These are phyloP conservation scores for Wickerhamomyces xylosicus DNA, from an alignment of 805 yeast genomes.

Conservation along the genomic window DNA sequence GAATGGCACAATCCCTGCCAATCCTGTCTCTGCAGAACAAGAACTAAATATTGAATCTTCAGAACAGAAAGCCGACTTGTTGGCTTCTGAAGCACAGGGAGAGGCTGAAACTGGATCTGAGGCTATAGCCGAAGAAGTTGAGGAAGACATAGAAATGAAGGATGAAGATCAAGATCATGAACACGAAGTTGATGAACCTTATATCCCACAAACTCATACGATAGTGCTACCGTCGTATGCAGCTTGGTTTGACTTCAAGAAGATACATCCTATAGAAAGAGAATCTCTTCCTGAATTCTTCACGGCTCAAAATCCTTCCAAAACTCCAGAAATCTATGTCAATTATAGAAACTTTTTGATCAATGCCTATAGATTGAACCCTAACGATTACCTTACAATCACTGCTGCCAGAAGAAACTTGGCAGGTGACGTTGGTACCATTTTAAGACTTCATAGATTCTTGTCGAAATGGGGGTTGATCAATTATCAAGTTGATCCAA, in stretches of 20 bases:
- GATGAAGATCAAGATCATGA: too few species aligned
- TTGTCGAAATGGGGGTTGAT: constrained; percentile 88
- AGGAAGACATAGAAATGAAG: too few species aligned
- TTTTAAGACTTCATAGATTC: constrained; percentile 76
- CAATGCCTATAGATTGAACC: constrained; percentile 79
- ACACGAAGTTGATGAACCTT: constrained; percentile 16
- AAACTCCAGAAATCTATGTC: constrained; percentile 72
- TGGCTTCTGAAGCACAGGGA: too few species aligned
- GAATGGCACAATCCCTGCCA: too few species aligned
- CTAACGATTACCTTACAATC: constrained; percentile 79
- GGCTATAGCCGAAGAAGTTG: too few species aligned
- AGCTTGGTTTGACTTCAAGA: constrained; percentile 71
- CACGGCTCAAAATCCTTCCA: constrained; percentile 57
- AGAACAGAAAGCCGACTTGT: too few species aligned
- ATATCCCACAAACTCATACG: constrained; percentile 61
- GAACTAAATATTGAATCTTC: too few species aligned
- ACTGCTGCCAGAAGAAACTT: constrained; percentile 87
- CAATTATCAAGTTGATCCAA: constrained; percentile 85
- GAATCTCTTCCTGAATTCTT: constrained; percentile 86
- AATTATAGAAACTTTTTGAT: constrained; percentile 84
- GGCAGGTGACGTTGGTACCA: constrained; percentile 85
- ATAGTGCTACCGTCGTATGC: constrained; percentile 83
- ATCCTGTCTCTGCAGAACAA: too few species aligned
- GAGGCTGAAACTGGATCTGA: too few species aligned
- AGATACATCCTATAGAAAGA: constrained; percentile 67